Conservation (phyloP, 805 yeast genomes). For the Cyberlindnera subsufficiens region DNA sequence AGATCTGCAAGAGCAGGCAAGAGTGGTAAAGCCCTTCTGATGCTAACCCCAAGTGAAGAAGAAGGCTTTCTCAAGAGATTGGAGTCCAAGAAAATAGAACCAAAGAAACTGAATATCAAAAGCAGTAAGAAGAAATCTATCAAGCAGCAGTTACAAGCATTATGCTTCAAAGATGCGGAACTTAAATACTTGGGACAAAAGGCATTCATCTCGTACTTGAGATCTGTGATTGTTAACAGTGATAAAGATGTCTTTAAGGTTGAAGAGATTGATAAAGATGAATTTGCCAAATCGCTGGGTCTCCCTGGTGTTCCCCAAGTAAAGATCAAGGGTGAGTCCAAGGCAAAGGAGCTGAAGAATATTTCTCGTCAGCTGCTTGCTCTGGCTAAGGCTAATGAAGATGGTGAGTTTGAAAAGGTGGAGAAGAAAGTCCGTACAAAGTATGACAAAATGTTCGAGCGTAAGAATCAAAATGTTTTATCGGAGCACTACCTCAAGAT, state of each 20-base stretch:
- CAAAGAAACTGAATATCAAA: slow-evolving; percentile 68
- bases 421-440: slow-evolving; percentile 63
- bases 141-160: slow-evolving; percentile 76
- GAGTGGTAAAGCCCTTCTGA: slow-evolving; percentile 76
- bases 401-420: slow-evolving; percentile 49
- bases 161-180: slow-evolving; percentile 88
- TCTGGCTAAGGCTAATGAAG: slow-evolving; percentile 51
- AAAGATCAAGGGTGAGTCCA: slow-evolving; percentile 50
- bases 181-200: slow-evolving; percentile 91
- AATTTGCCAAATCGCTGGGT: slow-evolving; percentile 82
- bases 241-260: slow-evolving; percentile 83
- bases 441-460: slow-evolving; percentile 92
- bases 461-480: slow-evolving; percentile 87
- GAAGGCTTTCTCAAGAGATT: slow-evolving; percentile 66
- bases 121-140: slow-evolving; percentile 68
- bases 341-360: slow-evolving; percentile 72
- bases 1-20: slow-evolving; percentile 92
- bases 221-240: slow-evolving; percentile 78
- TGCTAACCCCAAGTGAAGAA: slow-evolving; percentile 82
- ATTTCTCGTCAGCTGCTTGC: slow-evolving; percentile 64
- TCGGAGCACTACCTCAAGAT: slow-evolving; percentile 83
- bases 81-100: slow-evolving; percentile 56
- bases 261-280: slow-evolving; percentile 72
- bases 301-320: slow-evolving; percentile 95
- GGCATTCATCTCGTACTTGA: slow-evolving; percentile 87